phyloP scores from a whole-genome alignment of 805 yeast species.

The Lipomyces anomalus region DNA sequence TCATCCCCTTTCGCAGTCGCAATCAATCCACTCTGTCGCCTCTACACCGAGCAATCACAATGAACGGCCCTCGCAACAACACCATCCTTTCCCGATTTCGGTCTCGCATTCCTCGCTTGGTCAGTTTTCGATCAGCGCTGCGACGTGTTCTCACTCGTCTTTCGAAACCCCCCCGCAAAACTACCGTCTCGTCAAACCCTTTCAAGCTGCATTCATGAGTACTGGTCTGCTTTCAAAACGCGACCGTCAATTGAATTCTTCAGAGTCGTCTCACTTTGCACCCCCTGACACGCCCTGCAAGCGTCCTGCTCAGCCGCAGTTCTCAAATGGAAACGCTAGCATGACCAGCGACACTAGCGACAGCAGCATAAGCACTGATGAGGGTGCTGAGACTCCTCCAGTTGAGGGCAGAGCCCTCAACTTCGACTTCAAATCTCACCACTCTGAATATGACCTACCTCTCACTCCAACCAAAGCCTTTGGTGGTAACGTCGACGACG shows the following conservation, averaged over 20 bases:
- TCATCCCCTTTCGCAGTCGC: slow-evolving; percentile 25
- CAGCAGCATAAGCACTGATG: too few species aligned
- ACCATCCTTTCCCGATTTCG: slow-evolving; percentile 11
- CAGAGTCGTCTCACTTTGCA: slow-evolving; percentile 28
- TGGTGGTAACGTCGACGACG: slow-evolving; percentile 1
- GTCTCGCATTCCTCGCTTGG: slow-evolving; percentile 13
- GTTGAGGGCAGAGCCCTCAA: too few species aligned
- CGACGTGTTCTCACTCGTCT: slow-evolving; percentile 4
- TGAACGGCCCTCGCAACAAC: slow-evolving; percentile 14
- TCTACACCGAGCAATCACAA: slow-evolving; percentile 5
- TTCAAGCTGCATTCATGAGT: slow-evolving; percentile 76
- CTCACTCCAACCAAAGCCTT: slow-evolving; percentile 41
- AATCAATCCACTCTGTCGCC: slow-evolving; percentile 11
- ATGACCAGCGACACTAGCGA: too few species aligned
- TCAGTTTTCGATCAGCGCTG: background rate
- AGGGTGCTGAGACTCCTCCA: too few species aligned
- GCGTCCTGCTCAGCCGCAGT: slow-evolving; percentile 33
- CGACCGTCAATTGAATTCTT: slow-evolving; percentile 38
- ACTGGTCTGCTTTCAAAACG: slow-evolving; percentile 65
- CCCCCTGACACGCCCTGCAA: slow-evolving; percentile 67
- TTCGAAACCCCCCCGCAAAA: slow-evolving; percentile 47
- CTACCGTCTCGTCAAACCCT: slow-evolving; percentile 70
- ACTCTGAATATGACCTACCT: slow-evolving; percentile 30
- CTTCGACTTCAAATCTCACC: background rate
- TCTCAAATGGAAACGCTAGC: background rate